Conservation (phyloP, 2,329 filamentous ascomycete species). For the Ceratocystis ficicola region DNA sequence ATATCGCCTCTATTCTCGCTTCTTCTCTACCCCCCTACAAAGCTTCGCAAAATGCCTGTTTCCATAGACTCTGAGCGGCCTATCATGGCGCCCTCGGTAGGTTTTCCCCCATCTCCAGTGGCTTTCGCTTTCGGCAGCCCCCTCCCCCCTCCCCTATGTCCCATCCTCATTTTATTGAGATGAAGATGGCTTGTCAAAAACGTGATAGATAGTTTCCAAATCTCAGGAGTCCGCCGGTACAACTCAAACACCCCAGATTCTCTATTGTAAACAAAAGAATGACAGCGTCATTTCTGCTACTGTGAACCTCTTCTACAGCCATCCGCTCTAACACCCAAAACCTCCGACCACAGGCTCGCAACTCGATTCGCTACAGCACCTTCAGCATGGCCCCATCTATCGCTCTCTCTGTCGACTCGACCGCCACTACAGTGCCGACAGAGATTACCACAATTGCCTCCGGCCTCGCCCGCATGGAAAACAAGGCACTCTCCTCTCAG, state of each 20-base stretch:
- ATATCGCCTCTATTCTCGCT: not conserved
- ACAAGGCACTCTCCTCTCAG: slow-evolving; percentile 72
- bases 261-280: no score
- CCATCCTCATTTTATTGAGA: not conserved
- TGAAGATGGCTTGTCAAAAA: not conserved
- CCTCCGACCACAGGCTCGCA: slow-evolving; percentile 34
- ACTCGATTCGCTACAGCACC: slow-evolving; percentile 47
- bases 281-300: slow-evolving; percentile 9
- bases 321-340: slow-evolving; percentile 3
- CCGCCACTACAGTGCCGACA: slow-evolving; percentile 30
- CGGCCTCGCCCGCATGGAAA: slow-evolving; percentile 76
- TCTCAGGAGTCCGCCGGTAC: no score
- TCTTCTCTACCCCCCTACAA: not conserved
- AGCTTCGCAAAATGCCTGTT: slow-evolving; percentile 37
- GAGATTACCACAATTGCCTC: slow-evolving; percentile 60
- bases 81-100: slow-evolving; percentile 51
- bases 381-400: slow-evolving; percentile 48
- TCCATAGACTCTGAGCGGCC: slow-evolving; percentile 50
- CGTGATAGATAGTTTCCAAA: no score
- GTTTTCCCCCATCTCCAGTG: slow-evolving; percentile 28
- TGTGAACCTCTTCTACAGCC: slow-evolving; percentile 12
- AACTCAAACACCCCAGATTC: no score
- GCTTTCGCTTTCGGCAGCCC: not conserved
- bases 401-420: slow-evolving; percentile 41
- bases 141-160: slow-evolving; percentile 2